phyloP scores from a whole-genome alignment of 139 green algal species.

The Chlamydomonas incerta region DNA sequence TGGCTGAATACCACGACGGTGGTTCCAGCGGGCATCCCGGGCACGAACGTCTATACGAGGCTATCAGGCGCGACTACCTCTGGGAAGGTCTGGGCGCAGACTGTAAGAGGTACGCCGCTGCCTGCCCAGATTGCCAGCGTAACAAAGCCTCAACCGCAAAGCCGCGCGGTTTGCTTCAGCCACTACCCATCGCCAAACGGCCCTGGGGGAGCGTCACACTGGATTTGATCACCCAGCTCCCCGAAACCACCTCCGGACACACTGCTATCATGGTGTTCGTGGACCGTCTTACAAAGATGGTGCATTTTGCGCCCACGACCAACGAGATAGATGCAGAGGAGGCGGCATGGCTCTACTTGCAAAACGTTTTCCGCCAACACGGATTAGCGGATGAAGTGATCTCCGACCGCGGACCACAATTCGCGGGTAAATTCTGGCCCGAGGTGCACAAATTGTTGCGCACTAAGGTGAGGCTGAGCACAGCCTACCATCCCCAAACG shows the following conservation, averaged over 20 bases:
- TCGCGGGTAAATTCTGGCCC: constrained; percentile 51
- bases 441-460: background rate
- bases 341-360: constrained; percentile 49
- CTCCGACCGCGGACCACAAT: constrained; percentile 49
- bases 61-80: background rate
- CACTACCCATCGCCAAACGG: no score
- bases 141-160: no score
- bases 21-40: no score
- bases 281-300: constrained; percentile 61
- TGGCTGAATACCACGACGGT: no score
- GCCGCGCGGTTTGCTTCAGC: no score
- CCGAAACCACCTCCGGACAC: constrained; percentile 32
- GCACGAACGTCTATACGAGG: no score
- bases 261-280: constrained; percentile 58
- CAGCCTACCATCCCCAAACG: constrained; percentile 38
- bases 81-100: background rate
- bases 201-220: no score
- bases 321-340: background rate
- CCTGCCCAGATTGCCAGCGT: constrained; percentile 29
- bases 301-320: constrained; percentile 30
- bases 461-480: no score
- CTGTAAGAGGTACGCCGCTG: background rate
- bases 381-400: constrained; percentile 41
- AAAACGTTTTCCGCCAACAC: constrained; percentile 42
- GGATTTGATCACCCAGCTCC: constrained; percentile 53